Evolutionary conservation across 805 yeast species (phyloP), one percentile per base, ranked within the genome.

Genomic region (Diddensiella transvaalensis): DNA sequence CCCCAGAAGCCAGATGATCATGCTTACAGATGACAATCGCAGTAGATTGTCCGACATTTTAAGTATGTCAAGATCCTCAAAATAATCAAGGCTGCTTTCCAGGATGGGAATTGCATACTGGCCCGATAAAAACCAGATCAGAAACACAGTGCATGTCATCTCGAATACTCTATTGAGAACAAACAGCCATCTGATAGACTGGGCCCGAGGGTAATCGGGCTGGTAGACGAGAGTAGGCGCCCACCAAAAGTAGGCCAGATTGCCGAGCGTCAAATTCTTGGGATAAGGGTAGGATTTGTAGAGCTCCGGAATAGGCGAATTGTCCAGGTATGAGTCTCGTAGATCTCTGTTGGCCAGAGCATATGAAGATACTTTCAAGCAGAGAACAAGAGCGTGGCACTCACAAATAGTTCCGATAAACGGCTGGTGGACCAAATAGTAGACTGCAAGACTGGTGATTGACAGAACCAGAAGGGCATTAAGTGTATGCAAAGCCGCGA

Each of bases 161-260:
- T 70, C 77, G n/a, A 59, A 51, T 5, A 67, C 39, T 17, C 73
- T 62, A 30, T 66, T 59, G 19, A 64, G 35, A 26, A 68, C 58
- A 44, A 63, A 65, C n/a, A 60, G 56, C 43, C 61, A 53, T 19
- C 73, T 56, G 26, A 67, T 59, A 13, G 56, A 47, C 1, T 59
- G 52, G 5, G 67, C 58, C 17, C 67, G 59, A 3, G 78, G 78
- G 53, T 74, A 74, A 5, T 66, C 73, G 1, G 78, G 78, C 57
- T 74, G 78, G 54, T 74, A 74, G 6, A 74, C 69, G 43, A 74
- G 62, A 3, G 78, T 74, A 1, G 78, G 78, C 0, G 75, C 73
- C 58, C 66, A 63, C 72, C 75, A 68, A 57, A 67, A 74, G 53
- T 69, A 68, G 8, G 64, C 55, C 18, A 70, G 48, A 46, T 70